Conservation (phyloP, 1,284 basidiomycete species). For the Leccinum pachyderme region DNA sequence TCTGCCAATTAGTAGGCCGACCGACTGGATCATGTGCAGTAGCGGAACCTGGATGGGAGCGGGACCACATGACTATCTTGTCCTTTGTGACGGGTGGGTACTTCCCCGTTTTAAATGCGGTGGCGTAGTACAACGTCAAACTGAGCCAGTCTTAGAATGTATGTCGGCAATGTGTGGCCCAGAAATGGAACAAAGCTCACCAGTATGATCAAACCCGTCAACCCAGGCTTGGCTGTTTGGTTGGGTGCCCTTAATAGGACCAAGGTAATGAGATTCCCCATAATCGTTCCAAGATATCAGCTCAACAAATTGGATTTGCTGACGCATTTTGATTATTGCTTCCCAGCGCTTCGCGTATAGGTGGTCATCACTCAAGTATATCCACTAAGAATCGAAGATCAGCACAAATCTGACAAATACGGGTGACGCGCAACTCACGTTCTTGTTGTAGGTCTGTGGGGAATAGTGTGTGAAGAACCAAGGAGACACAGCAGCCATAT, state of each 20-base stretch:
- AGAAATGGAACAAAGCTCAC: slow-evolving; percentile 33
- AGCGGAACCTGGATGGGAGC: slow-evolving; percentile 66
- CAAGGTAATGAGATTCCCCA: slow-evolving; percentile 63
- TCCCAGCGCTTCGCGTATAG: slow-evolving; percentile 78
- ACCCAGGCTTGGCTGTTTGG: slow-evolving; percentile 67
- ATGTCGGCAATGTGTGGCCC: neutral
- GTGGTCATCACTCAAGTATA: slow-evolving; percentile 69
- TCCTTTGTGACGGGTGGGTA: slow-evolving; percentile 67
- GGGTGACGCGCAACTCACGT: slow-evolving; percentile 45
- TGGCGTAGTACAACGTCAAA: slow-evolving; percentile 68
- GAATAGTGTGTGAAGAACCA: slow-evolving; percentile 83
- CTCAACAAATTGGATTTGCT: slow-evolving; percentile 59
- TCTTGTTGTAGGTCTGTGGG: slow-evolving; percentile 72
- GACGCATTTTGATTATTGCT: slow-evolving; percentile 57
- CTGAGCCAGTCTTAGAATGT: slow-evolving; percentile 53
- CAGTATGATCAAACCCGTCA: slow-evolving; percentile 61
- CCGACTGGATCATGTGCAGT: slow-evolving; percentile 51
- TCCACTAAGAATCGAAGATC: slow-evolving; percentile 40
- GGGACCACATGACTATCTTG: slow-evolving; percentile 69
- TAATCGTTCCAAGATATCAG: slow-evolving; percentile 64
- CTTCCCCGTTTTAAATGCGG: slow-evolving; percentile 72
- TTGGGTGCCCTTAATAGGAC: slow-evolving; percentile 65
- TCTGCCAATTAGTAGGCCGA: slow-evolving; percentile 53
- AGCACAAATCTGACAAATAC: slow-evolving; percentile 1
- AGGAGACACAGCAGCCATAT: slow-evolving; percentile 53